Percentiles rank a stretch among this genome's conserved stretches.
These are phyloP conservation scores for Dioscorea cayenensis DNA, from an alignment of 116 monocot genomes.

Conservation along the genomic window DNA sequence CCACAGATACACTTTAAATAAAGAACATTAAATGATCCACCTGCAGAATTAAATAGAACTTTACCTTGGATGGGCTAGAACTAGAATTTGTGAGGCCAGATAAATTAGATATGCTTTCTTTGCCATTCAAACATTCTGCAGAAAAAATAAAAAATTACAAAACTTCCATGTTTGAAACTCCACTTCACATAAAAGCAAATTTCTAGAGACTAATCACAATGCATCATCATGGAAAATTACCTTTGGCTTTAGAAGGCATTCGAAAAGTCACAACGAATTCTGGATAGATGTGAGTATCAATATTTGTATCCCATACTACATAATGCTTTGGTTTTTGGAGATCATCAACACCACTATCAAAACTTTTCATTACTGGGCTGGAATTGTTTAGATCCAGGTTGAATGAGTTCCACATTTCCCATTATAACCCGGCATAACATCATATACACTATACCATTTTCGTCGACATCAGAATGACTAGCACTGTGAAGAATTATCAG, in stretches of 20 bases:
- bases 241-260: slow-evolving; percentile 46
- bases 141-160: slow-evolving; percentile 1
- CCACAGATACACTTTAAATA: too few species aligned
- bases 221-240: slow-evolving; percentile 14
- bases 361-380: slow-evolving; percentile 65
- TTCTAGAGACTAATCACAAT: not conserved
- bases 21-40: too few species aligned
- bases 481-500: slow-evolving; percentile 53
- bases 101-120: slow-evolving; percentile 26
- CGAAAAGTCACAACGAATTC: slow-evolving; percentile 67
- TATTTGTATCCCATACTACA: slow-evolving; percentile 63
- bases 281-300: slow-evolving; percentile 59
- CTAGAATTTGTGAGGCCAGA: slow-evolving; percentile 30
- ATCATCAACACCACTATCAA: slow-evolving; percentile 80
- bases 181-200: not conserved
- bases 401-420: slow-evolving; percentile 71
- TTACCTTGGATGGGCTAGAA: slow-evolving; percentile 32
- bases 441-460: slow-evolving; percentile 68
- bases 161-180: not conserved
- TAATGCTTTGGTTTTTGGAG: slow-evolving; percentile 72
- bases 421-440: slow-evolving; percentile 84
- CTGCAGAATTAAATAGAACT: not conserved
- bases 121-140: slow-evolving; percentile 49
- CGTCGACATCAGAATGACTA: slow-evolving; percentile 61
- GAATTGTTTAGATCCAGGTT: slow-evolving; percentile 52